Base-by-base conservation (phyloP, 2,329 filamentous ascomycete species). In the Colletotrichum spaethianum region DNA sequence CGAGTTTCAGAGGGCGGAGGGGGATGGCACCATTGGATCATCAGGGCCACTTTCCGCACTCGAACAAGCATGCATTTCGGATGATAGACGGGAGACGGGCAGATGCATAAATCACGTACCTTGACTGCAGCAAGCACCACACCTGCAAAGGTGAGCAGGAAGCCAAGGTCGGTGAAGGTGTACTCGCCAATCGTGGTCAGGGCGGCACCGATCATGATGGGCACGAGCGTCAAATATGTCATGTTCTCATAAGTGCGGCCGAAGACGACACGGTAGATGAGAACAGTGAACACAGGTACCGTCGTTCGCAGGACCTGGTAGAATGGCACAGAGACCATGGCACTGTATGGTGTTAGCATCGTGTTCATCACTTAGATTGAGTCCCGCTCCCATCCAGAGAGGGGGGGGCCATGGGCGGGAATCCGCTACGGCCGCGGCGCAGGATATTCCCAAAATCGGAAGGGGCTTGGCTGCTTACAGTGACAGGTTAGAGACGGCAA, bases 291-390 rank as follows among this genome's bases (percentile, higher is more conserved):
- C 76, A 91, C 85, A 36, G 90, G 90, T 72, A 86, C 88, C 26
- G 89, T 88, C 72, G 90, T 90, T 74, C 90, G 86, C 79, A 91
- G 87, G 70, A 90, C 89, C 79, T 92, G 90, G 79, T 91, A 90
- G 80, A 92, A 92, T 2, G 90, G 88, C n/a, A 92, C 88, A 0
- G 90, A 91, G 46, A 90, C 89, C 85, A 90, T 86, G 72, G 82
- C 83, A 46, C 78, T 80, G n/a, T 48, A 38, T 6, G 23, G 31
- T 20, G n/a, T 72, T 70, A 72, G 70, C 65, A 55, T 56, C 11
- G 26, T 60, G 46, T 53, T 42, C 42, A 42, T 56, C 20, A 12
- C 50, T 60, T 8, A 23, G 18, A n/a, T 38, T 28, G 48, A 36
- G 31, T 63, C 42, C 59, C 65, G 52, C 44, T 31, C 36, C 68